These are phyloP conservation scores for Oryza coarctata DNA, from an alignment of 176 grass and related monocot species.

Conservation along the genomic window DNA sequence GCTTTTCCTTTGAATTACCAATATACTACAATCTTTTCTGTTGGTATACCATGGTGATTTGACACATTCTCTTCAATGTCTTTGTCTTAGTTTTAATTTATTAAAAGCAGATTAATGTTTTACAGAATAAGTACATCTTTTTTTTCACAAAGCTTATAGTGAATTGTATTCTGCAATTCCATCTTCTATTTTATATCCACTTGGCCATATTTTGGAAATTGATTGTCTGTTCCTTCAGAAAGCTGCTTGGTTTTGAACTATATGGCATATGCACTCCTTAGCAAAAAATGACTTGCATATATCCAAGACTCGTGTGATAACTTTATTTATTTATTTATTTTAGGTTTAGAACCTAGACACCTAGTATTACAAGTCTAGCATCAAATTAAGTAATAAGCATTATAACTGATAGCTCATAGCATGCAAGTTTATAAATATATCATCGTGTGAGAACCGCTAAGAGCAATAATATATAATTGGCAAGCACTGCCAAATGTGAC, in stretches of 20 bases:
- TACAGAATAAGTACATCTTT: background rate
- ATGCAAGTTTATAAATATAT: background rate
- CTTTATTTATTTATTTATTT: background rate
- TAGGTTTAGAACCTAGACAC: background rate
- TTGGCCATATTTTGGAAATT: background rate
- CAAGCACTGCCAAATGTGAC: background rate
- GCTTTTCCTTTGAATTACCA: constrained; percentile 11
- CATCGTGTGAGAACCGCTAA: background rate
- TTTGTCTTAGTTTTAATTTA: background rate
- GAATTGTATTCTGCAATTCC: background rate
- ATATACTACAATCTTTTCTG: background rate
- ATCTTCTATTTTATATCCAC: background rate
- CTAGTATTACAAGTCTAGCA: background rate
- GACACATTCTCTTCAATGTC: background rate
- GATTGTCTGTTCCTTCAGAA: background rate
- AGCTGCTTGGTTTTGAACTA: background rate
- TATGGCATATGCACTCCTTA: background rate
- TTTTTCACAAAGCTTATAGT: background rate
- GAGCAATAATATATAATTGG: background rate
- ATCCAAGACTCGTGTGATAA: background rate
- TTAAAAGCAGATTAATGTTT: background rate
- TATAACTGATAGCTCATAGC: background rate
- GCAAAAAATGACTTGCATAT: background rate
- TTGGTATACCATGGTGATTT: constrained; percentile 24
- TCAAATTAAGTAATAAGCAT: background rate